These are phyloP conservation scores for Nigrospora sphaerica DNA, from an alignment of 2,329 filamentous ascomycete species.

Conservation along the genomic window DNA sequence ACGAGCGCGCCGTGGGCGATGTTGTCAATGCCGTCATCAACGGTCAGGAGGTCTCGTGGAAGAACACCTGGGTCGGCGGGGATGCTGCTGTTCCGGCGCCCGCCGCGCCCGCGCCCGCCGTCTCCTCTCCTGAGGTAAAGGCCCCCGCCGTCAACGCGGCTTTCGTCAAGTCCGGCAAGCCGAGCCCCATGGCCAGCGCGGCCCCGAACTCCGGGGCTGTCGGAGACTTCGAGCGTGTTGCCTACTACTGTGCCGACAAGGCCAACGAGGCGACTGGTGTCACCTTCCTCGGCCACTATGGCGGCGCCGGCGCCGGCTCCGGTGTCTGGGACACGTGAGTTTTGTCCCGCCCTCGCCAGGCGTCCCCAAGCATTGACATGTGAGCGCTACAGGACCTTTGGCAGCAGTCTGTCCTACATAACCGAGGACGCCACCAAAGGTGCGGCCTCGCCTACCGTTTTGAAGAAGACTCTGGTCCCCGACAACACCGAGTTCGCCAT, in stretches of 20 bases:
- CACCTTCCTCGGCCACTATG: conserved; percentile 41
- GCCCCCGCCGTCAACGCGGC: no score
- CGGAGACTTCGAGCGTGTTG: conserved; percentile 32
- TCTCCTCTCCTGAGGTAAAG: conserved; percentile 4
- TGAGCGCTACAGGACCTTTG: conserved; percentile 24
- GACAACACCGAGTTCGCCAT: conserved; percentile 40
- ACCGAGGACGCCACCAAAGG: conserved; percentile 32
- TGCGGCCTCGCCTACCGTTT: conserved; percentile 28
- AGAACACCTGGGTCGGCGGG: conserved; percentile 43
- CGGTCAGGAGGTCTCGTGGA: conserved; percentile 50
- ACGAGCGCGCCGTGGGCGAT: conserved; percentile 39
- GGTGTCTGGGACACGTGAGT: conserved; percentile 36
- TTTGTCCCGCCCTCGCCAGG: background rate
- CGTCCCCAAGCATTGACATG: conserved; percentile 3
- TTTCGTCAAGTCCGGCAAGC: background rate
- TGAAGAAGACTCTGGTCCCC: conserved; percentile 30
- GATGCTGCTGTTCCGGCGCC: conserved; percentile 10
- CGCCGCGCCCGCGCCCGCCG: conserved; percentile 9
- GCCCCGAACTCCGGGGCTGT: conserved; percentile 6
- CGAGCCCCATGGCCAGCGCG: background rate
- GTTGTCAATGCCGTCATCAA: conserved; percentile 51
- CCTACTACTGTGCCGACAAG: conserved; percentile 36
- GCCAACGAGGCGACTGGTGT: conserved; percentile 28
- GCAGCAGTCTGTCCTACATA: conserved; percentile 37
- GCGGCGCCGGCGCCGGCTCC: conserved; percentile 31